phyloP scores from a whole-genome alignment of 1,284 basidiomycete species.

The Boletus sp. region DNA sequence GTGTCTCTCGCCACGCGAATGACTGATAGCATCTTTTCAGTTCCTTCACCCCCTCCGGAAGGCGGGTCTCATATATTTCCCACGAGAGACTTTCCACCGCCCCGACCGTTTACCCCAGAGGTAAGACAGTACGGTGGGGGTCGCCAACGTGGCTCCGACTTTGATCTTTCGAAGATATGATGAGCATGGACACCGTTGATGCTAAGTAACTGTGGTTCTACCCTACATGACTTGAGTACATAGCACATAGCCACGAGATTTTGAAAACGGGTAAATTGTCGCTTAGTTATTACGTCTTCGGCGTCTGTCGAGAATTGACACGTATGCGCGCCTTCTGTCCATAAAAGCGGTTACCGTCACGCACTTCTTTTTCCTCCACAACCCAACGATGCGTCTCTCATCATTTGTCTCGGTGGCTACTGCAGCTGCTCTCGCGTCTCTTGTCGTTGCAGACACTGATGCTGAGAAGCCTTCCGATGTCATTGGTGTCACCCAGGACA shows the following conservation, averaged over 20 bases:
- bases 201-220: neutral
- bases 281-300: neutral
- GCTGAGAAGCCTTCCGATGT: slow-evolving; percentile 77
- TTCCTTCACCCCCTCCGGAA: slow-evolving; percentile 74
- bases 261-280: neutral
- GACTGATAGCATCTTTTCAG: slow-evolving; percentile 42
- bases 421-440: slow-evolving; percentile 56
- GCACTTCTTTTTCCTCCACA: neutral
- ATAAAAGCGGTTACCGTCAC: slow-evolving; percentile 27
- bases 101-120: slow-evolving; percentile 59
- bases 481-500: slow-evolving; percentile 68
- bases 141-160: slow-evolving; percentile 65
- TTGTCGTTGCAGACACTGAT: slow-evolving; percentile 60
- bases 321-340: slow-evolving; percentile 32
- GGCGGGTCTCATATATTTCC: slow-evolving; percentile 73
- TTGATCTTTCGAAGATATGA: slow-evolving; percentile 61
- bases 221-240: neutral
- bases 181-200: neutral
- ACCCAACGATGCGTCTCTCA: slow-evolving; percentile 64
- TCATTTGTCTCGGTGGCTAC: slow-evolving; percentile 53
- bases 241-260: no score
- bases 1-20: neutral
- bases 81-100: slow-evolving; percentile 72
- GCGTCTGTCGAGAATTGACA: slow-evolving; percentile 26
- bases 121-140: slow-evolving; percentile 65